phyloP scores from a whole-genome alignment of 257 asterid genomes.

The Cinchona pubescens region DNA sequence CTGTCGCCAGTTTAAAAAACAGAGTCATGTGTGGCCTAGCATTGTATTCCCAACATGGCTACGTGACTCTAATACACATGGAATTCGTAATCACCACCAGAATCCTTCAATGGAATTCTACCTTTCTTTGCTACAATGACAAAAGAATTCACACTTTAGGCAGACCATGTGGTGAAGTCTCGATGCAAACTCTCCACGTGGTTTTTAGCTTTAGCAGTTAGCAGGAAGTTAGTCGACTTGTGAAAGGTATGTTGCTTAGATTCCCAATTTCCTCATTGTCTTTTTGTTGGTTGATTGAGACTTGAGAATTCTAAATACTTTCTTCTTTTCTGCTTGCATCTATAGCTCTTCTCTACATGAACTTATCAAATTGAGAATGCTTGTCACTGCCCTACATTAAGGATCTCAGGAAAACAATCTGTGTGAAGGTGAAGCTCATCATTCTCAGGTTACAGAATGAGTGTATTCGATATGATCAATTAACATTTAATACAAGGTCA shows the following conservation, averaged over 20 bases:
- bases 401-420: too few relatives aligned
- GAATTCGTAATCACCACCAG: not conserved
- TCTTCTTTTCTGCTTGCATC: too few relatives aligned
- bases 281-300: not conserved
- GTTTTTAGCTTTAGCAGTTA: not conserved
- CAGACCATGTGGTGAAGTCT: not conserved
- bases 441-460: too few relatives aligned
- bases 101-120: not conserved
- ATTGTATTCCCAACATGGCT: not conserved
- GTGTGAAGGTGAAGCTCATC: too few relatives aligned
- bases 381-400: too few relatives aligned
- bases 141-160: not conserved
- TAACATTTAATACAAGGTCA: not conserved
- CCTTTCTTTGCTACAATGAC: not conserved
- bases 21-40: not conserved
- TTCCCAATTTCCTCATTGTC: not conserved
- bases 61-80: constrained; percentile 1
- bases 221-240: not conserved
- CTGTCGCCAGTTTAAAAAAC: constrained; percentile 9
- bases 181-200: not conserved
- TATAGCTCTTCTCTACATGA: too few relatives aligned
- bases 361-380: too few relatives aligned
- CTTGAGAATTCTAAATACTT: not conserved
- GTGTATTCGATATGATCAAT: too few relatives aligned
- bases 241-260: not conserved